phyloP scores from a whole-genome alignment of 169 alveolate species.

The Eimeria maxima region DNA sequence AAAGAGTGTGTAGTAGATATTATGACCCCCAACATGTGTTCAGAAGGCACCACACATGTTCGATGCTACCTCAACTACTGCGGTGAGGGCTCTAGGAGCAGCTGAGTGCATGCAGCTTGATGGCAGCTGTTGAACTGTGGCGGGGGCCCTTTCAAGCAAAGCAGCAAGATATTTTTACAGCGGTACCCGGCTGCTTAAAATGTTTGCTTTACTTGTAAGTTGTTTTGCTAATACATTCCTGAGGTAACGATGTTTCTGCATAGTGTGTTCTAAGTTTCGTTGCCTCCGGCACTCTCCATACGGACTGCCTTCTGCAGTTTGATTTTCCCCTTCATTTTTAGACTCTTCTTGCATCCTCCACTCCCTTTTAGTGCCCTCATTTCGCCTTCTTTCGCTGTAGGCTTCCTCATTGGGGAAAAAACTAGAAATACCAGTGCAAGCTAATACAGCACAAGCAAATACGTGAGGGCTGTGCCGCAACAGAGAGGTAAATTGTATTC shows the following conservation, averaged over 20 bases:
- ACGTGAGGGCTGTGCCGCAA: background rate
- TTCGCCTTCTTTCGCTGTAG: background rate
- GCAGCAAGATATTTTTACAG: background rate
- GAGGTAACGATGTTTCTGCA: background rate
- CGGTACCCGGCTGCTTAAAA: background rate
- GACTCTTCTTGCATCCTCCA: background rate
- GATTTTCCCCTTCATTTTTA: background rate
- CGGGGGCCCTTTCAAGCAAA: background rate
- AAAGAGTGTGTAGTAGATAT: background rate
- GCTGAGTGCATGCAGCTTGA: background rate
- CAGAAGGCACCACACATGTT: background rate
- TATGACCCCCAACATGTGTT: background rate
- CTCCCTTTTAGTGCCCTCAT: background rate
- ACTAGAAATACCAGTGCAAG: background rate
- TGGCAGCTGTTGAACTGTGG: background rate
- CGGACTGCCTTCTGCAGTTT: background rate
- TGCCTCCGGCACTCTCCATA: background rate
- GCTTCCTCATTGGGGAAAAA: background rate
- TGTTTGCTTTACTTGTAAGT: background rate
- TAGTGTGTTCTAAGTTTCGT: background rate
- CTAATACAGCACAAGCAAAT: background rate
- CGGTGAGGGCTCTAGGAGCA: background rate
- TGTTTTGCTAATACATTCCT: background rate
- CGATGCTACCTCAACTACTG: background rate
- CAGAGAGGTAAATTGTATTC: background rate